phyloP scores from a whole-genome alignment of 164 flowering plant genomes.

The Tetracentron sinense region DNA sequence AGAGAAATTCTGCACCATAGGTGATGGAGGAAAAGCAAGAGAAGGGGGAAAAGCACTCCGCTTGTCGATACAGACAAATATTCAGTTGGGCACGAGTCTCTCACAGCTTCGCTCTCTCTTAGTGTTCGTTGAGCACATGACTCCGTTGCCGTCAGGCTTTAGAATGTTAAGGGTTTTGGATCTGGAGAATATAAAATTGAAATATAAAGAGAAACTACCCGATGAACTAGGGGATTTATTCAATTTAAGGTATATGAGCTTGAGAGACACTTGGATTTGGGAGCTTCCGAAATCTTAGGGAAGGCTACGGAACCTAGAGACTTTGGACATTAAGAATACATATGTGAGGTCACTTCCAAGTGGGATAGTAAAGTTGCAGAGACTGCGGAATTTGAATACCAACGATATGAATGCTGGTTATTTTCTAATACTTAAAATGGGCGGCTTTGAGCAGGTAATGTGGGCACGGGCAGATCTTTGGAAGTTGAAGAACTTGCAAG shows the following conservation, averaged over 20 bases:
- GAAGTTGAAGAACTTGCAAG: slow-evolving; percentile 9
- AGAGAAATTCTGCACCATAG: background rate
- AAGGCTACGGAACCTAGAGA: slow-evolving; percentile 17
- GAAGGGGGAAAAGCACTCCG: background rate
- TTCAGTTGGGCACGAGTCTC: too few relatives aligned
- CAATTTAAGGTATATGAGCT: slow-evolving; percentile 20
- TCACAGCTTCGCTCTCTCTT: background rate
- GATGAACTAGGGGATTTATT: slow-evolving; percentile 13
- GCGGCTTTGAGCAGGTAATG: background rate
- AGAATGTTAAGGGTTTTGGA: slow-evolving; percentile 11
- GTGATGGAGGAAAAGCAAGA: background rate
- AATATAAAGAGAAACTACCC: slow-evolving; percentile 3
- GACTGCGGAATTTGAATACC: background rate
- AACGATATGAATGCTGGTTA: background rate
- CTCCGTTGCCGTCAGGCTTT: background rate
- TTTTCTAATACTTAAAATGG: too few relatives aligned
- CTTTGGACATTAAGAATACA: slow-evolving; percentile 14
- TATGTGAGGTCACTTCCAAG: slow-evolving; percentile 5
- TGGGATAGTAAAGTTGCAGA: slow-evolving; percentile 8
- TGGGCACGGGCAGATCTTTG: background rate
- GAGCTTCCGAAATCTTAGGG: slow-evolving; percentile 17
- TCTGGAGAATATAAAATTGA: slow-evolving; percentile 1
- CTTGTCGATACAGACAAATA: background rate
- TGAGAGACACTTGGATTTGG: slow-evolving; percentile 10
- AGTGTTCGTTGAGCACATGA: background rate